Percentiles rank a stretch among this genome's conserved stretches.
phyloP scores from a whole-genome alignment of 345 rosid species.

The Fremontodendron californicum region DNA sequence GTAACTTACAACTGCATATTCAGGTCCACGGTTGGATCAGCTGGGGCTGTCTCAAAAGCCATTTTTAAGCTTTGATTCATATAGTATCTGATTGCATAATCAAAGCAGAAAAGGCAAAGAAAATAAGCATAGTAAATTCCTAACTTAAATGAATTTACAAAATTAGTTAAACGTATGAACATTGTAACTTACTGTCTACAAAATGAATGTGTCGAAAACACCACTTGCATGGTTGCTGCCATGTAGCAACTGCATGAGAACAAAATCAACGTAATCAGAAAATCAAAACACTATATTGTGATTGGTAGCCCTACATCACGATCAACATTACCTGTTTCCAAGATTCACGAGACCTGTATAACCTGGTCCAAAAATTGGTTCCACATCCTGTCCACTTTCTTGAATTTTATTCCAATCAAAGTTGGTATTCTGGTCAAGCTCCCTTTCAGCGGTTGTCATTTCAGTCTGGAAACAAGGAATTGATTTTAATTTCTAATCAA shows the following conservation, averaged over 20 bases:
- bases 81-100: conserved; percentile 54
- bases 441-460: conserved; percentile 98
- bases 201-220: conserved; percentile 72
- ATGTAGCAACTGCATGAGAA: conserved; percentile 77
- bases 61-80: too few species aligned
- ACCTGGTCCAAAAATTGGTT: conserved; percentile 86
- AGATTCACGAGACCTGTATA: conserved; percentile 95
- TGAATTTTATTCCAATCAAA: conserved; percentile 98
- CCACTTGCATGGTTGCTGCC: conserved; percentile 97
- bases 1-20: too few species aligned
- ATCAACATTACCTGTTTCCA: conserved; percentile 74
- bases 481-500: conserved; percentile 21
- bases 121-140: neutral
- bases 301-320: neutral
- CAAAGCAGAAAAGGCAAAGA: conserved; percentile 11
- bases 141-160: neutral
- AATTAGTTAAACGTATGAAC: conserved; percentile 7
- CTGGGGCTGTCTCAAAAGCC: too few species aligned
- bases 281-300: conserved; percentile 8
- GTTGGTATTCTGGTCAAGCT: conserved; percentile 95
- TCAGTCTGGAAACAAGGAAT: conserved; percentile 59
- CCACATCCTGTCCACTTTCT: conserved; percentile 89
- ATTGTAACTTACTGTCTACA: conserved; percentile 50
- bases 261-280: neutral
- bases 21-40: too few species aligned